phyloP scores from a whole-genome alignment of 805 yeast species.

The Starmerella vaccinii region DNA sequence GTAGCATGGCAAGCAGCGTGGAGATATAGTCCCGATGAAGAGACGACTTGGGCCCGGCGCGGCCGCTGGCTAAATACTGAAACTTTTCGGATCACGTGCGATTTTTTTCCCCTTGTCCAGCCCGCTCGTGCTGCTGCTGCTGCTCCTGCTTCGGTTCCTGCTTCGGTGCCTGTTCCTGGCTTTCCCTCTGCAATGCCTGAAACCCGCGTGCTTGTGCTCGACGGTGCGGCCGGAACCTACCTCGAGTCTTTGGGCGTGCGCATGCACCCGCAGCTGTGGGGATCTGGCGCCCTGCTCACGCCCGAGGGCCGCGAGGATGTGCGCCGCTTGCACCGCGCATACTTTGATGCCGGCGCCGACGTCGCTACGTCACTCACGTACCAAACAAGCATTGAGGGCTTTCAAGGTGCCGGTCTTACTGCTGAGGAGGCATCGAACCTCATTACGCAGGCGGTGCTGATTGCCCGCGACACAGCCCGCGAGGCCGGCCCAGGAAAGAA shows the following conservation, averaged over 20 bases:
- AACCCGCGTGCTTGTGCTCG: constrained; percentile 28
- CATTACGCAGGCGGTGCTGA: constrained; percentile 19
- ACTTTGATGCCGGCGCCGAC: constrained; percentile 46
- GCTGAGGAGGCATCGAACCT: constrained; percentile 8
- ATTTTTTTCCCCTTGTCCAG: neutral
- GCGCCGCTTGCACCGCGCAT: constrained; percentile 41
- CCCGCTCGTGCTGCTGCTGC: neutral
- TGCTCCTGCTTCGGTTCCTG: neutral
- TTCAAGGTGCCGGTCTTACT: constrained; percentile 22
- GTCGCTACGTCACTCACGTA: constrained; percentile 49
- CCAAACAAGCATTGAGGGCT: constrained; percentile 43
- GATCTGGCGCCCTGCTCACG: constrained; percentile 40
- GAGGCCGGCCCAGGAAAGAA: neutral
- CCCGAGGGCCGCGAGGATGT: constrained; percentile 38
- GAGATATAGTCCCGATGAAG: constrained; percentile 19
- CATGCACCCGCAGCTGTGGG: constrained; percentile 48
- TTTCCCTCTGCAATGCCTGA: neutral
- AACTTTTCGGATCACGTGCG: neutral
- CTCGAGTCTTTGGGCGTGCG: constrained; percentile 42
- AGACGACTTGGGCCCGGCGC: neutral
- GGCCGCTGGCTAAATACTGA: neutral
- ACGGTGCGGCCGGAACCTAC: constrained; percentile 61
- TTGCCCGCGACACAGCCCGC: constrained; percentile 28
- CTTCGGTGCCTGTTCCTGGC: too few relatives aligned
- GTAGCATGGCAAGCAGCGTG: constrained; percentile 4